phyloP scores from a whole-genome alignment of 768 basidiomycete genomes.

The Punctularia strigosozonata region DNA sequence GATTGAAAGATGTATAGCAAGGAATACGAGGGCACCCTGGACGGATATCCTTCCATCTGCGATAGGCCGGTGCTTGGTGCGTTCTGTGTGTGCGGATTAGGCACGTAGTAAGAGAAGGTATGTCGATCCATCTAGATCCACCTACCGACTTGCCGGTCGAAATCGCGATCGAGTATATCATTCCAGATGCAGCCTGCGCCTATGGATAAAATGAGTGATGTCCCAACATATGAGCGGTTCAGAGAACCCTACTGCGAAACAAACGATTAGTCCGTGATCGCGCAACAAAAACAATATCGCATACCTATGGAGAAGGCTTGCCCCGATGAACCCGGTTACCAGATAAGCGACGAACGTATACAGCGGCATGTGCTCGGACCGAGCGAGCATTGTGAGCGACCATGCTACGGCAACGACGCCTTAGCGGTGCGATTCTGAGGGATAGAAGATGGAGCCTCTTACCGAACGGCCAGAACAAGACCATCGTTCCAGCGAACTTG shows the following conservation, averaged over 20 bases:
- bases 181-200: conserved; percentile 16
- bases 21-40: conserved; percentile 14
- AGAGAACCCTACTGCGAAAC: conserved; percentile 11
- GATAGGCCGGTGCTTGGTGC: conserved; percentile 19
- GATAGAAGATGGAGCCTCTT: neutral
- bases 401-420: conserved; percentile 7
- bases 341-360: too few relatives aligned
- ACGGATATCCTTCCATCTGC: conserved; percentile 17
- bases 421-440: neutral
- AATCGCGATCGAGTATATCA: conserved; percentile 15
- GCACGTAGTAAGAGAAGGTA: too few relatives aligned
- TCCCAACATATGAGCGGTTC: too few relatives aligned
- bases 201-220: too few relatives aligned
- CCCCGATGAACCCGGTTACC: too few relatives aligned
- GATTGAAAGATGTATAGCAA: conserved; percentile 8
- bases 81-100: conserved; percentile 10
- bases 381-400: conserved; percentile 12
- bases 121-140: neutral
- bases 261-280: conserved; percentile 4
- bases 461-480: conserved; percentile 7
- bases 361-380: conserved; percentile 5
- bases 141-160: conserved; percentile 25
- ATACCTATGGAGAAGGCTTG: conserved; percentile 5
- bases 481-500: conserved; percentile 10
- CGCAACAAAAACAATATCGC: conserved; percentile 4